phyloP scores from a whole-genome alignment of 306 rosid genomes.

The Prunus davidiana region DNA sequence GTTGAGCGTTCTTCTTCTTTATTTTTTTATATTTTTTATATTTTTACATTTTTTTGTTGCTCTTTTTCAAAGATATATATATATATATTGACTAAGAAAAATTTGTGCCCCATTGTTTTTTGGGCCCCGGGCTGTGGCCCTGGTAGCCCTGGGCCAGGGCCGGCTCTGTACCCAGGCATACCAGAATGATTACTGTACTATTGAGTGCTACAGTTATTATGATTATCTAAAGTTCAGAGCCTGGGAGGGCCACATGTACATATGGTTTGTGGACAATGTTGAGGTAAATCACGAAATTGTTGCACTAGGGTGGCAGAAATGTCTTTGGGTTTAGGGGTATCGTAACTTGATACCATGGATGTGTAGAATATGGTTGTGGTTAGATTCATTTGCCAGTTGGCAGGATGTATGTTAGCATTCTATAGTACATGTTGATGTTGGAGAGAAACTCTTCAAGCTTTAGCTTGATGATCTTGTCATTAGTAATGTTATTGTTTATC shows the following conservation, averaged over 20 bases:
- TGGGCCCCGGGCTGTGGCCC: no score
- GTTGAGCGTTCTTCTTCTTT: no score
- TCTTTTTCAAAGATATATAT: no score
- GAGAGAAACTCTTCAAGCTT: neutral
- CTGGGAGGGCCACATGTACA: neutral
- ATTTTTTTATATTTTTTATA: no score
- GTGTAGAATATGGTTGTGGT: neutral
- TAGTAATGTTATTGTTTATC: neutral
- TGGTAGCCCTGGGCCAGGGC: no score
- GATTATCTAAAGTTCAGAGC: neutral
- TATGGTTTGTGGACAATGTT: neutral
- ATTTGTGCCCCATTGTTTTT: no score
- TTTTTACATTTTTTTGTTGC: no score
- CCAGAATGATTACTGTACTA: neutral
- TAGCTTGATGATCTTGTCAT: slow-evolving; percentile 1
- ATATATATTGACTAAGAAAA: no score
- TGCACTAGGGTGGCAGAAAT: neutral
- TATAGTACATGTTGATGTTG: neutral
- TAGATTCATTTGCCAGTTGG: neutral
- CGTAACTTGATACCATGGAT: neutral
- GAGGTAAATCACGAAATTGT: neutral
- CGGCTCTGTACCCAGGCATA: no score
- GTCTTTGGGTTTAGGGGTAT: neutral
- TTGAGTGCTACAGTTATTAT: neutral
- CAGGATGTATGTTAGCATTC: neutral